These are phyloP conservation scores for Acanthamoeba castellanii DNA, from an alignment of 208 protist species.

Conservation along the genomic window DNA sequence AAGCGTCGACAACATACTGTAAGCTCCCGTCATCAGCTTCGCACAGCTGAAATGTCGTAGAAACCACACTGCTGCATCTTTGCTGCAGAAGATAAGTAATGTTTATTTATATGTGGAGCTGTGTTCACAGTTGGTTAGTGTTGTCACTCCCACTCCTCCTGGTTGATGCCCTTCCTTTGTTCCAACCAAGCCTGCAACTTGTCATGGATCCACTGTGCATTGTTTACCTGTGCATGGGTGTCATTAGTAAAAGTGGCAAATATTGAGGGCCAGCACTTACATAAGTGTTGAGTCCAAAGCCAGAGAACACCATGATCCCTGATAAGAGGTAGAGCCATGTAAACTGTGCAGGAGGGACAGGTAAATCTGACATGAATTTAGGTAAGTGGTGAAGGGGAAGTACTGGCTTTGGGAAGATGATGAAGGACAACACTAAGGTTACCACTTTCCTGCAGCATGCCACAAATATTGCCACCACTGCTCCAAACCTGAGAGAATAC, in stretches of 20 bases:
- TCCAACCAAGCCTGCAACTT: not conserved
- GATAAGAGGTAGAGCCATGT: not conserved
- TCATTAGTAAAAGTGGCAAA: too few species aligned
- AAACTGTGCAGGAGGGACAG: not conserved
- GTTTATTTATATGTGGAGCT: not conserved
- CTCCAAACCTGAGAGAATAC: not conserved
- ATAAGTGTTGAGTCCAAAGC: not conserved
- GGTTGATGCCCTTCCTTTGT: not conserved
- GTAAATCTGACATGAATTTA: not conserved
- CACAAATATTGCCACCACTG: conserved; percentile 13
- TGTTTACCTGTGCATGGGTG: not conserved
- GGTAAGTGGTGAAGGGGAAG: not conserved
- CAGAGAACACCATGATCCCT: conserved; percentile 13
- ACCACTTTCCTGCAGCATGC: not conserved
- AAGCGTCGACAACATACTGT: not conserved
- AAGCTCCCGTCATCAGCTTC: not conserved
- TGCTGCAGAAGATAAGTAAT: not conserved
- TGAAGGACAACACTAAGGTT: not conserved
- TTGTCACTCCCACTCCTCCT: not conserved
- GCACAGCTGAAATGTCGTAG: too few species aligned
- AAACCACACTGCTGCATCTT: too few species aligned
- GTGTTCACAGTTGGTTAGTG: too few species aligned
- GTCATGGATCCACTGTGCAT: not conserved
- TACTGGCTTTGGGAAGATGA: not conserved
- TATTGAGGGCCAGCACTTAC: not conserved